A percentile compares a stretch with the other conserved stretches of the same genome.
phyloP scores from a whole-genome alignment of 2,329 filamentous ascomycete species.

The Simplicillium sp. region DNA sequence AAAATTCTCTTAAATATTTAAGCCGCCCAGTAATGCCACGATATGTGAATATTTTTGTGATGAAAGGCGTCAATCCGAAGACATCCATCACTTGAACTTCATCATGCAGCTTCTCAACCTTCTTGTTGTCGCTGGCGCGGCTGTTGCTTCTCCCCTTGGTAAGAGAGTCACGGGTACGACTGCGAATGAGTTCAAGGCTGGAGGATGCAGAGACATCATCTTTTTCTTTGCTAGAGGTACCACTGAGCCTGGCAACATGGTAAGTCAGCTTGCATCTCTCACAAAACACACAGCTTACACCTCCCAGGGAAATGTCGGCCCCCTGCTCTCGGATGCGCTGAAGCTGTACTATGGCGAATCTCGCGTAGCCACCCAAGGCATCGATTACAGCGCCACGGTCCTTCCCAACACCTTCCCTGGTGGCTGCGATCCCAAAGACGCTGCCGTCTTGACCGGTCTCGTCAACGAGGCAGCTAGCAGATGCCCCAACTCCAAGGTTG shows the following conservation, averaged over 20 bases:
- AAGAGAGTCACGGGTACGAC: slow-evolving; percentile 1
- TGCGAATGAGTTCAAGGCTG: slow-evolving; percentile 13
- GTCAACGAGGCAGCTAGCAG: slow-evolving; percentile 23
- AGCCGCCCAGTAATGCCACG: too few relatives aligned
- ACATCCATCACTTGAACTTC: too few relatives aligned
- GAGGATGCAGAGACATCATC: slow-evolving; percentile 14
- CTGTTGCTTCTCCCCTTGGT: too few relatives aligned
- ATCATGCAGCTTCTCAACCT: too few relatives aligned
- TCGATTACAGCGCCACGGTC: slow-evolving; percentile 25
- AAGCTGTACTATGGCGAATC: slow-evolving; percentile 11
- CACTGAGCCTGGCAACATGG: slow-evolving; percentile 13
- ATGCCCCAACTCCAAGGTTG: slow-evolving; percentile 24
- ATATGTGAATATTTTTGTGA: too few relatives aligned
- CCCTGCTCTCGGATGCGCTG: slow-evolving; percentile 8
- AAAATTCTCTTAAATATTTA: too few relatives aligned
- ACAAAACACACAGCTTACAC: not conserved
- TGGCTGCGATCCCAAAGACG: slow-evolving; percentile 20
- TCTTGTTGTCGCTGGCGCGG: too few relatives aligned
- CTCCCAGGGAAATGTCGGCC: slow-evolving; percentile 10
- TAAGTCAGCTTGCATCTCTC: not conserved
- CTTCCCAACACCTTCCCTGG: slow-evolving; percentile 19
- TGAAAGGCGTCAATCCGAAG: too few relatives aligned
- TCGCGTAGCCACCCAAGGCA: slow-evolving; percentile 12
- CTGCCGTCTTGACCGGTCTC: slow-evolving; percentile 20
- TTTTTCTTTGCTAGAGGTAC: slow-evolving; percentile 16